Evolutionary conservation across 2,329 filamentous ascomycete genomes (phyloP), one percentile per base, ranked within the genome.

Genomic region (Endoconidiophora laricicola): DNA sequence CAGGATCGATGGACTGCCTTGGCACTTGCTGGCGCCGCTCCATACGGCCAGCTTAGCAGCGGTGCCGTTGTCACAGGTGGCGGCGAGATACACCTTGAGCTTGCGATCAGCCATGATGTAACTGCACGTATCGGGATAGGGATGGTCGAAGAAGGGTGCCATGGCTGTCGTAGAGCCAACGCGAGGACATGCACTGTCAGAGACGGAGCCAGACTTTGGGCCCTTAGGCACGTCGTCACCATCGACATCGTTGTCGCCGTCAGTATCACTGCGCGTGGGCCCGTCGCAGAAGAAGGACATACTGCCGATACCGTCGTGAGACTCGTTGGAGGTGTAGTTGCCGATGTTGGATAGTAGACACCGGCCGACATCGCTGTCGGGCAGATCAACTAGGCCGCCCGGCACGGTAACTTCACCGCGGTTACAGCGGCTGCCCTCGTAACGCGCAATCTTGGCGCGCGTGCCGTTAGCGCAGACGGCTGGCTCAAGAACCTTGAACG

Each of bases 1-100:
- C 51, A 87, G 70, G 24, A 86, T 76, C 0, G 82, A 86, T 0
- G 79, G 79, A 55, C 81, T 69, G 63, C 77, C 85, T 66, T 84
- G 86, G 62, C 83, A 83, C 4, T 74, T 66, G 46, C 78, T 64
- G 60, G 69, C 72, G 58, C 79, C 69, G 4, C 81, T 80, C 40
- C 60, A 60, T n/a, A 58, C 50, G 22, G 57, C 52, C 4, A 62
- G 43, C 40, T 52, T 55, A 1, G 57, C 60, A 1, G 58, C 59
- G 20, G 55, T 57, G 4, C n/a, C 46, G 16, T 55, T 49, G 39
- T 29, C 44, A 29, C 54, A 55, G 1, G 47, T 52, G 6, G 54
- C 54, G 6, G 49, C 9, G 12, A 29, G 46, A 46, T 48, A 55
- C 9, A 55, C 53, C 18, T 48, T 49, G 6, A 53, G 52, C 42